These are phyloP conservation scores for Fusarium brevicatenulatum DNA, from an alignment of 2,329 filamentous ascomycete genomes.

Conservation along the genomic window DNA sequence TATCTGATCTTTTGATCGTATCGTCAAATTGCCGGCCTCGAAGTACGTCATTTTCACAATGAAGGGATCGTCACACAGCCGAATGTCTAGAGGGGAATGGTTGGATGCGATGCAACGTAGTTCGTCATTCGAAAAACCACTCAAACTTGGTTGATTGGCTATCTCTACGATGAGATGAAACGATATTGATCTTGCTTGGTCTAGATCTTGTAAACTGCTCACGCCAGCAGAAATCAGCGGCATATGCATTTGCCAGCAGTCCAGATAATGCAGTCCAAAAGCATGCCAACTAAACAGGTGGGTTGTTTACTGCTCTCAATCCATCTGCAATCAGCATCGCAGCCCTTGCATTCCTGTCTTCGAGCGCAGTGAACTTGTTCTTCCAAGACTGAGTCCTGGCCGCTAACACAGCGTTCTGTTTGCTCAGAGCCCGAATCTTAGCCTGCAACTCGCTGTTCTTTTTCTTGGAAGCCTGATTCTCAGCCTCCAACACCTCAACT, in stretches of 20 bases:
- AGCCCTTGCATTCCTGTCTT: neutral
- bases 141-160: neutral
- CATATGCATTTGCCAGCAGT: constrained; percentile 19
- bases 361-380: too few species aligned
- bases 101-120: constrained; percentile 17
- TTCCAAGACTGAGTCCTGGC: too few species aligned
- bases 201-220: constrained; percentile 21
- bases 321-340: neutral
- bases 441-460: neutral
- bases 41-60: constrained; percentile 25
- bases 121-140: constrained; percentile 14
- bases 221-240: constrained; percentile 12
- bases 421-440: neutral
- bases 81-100: neutral
- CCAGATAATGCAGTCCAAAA: neutral
- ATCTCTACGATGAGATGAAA: neutral
- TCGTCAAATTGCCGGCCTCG: constrained; percentile 1
- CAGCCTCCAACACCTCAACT: neutral
- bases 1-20: neutral
- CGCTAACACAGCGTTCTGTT: neutral
- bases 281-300: neutral
- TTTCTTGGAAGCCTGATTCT: neutral
- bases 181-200: neutral
- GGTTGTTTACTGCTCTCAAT: too few species aligned
- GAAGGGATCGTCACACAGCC: constrained; percentile 7